Conservation (phyloP, 2,329 filamentous ascomycete species). For the Exserohilum rostratum region DNA sequence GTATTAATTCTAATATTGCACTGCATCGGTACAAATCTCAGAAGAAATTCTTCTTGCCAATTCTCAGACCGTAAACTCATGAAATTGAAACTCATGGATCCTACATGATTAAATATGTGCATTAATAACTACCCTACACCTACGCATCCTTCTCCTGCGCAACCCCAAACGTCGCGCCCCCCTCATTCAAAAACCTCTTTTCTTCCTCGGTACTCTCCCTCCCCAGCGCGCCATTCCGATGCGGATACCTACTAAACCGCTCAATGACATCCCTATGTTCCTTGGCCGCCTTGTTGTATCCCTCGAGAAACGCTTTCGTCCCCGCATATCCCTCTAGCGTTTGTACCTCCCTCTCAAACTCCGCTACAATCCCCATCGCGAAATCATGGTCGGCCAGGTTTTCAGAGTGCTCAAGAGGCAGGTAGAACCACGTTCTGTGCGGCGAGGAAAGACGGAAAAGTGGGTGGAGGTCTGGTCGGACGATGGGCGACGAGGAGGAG, state of each 20-base stretch:
- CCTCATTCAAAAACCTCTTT: constrained; percentile 55
- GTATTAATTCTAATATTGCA: too few species aligned
- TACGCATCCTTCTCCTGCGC: constrained; percentile 8
- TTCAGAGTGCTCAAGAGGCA: constrained; percentile 67
- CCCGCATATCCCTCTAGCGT: constrained; percentile 32
- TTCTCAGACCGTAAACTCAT: too few species aligned
- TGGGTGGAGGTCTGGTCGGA: constrained; percentile 39
- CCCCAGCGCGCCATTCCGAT: constrained; percentile 61
- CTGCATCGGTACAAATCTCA: too few species aligned
- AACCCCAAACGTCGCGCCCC: constrained; percentile 52
- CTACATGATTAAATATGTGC: too few species aligned
- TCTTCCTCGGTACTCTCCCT: constrained; percentile 59
- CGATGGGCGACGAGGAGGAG: constrained; percentile 21
- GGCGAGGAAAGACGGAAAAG: constrained; percentile 38
- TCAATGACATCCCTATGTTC: constrained; percentile 59
- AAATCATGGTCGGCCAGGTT: constrained; percentile 54
- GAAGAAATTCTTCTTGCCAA: too few species aligned
- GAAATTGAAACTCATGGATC: too few species aligned
- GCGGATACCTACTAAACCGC: constrained; percentile 65
- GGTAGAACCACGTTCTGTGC: constrained; percentile 62
- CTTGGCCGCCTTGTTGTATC: constrained; percentile 48
- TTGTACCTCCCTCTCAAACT: constrained; percentile 45
- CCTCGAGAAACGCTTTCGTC: constrained; percentile 36
- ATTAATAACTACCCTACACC: neutral
- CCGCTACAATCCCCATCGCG: constrained; percentile 40